phyloP scores from a whole-genome alignment of 805 yeast genomes.

The Yueomyces sinensis region DNA sequence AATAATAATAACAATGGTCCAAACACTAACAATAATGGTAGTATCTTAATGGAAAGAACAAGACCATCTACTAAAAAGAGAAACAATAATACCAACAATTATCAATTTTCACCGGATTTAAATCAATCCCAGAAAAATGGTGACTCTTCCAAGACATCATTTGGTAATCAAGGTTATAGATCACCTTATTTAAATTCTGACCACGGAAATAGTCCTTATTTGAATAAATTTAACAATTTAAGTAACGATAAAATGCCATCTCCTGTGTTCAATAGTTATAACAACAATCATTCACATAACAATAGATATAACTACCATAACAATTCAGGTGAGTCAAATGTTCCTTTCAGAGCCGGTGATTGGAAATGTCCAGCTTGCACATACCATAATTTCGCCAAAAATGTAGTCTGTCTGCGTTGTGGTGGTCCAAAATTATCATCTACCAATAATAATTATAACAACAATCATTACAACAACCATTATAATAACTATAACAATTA shows the following conservation, averaged over 20 bases:
- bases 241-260: conserved; percentile 1
- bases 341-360: conserved; percentile 95
- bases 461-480: not conserved
- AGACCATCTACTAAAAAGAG: conserved; percentile 2
- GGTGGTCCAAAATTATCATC: conserved; percentile 45
- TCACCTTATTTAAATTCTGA: not conserved
- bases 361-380: conserved; percentile 83
- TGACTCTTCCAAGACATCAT: not conserved
- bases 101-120: conserved; percentile 4
- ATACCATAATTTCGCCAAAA: conserved; percentile 89
- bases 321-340: conserved; percentile 30
- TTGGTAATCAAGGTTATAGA: conserved; percentile 1
- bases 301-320: conserved; percentile 1
- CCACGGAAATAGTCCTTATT: conserved; percentile 7
- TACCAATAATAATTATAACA: not conserved
- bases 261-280: conserved; percentile 5
- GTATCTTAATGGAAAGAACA: not conserved
- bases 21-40: not conserved
- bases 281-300: conserved; percentile 1
- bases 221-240: conserved; percentile 12
- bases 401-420: conserved; percentile 75
- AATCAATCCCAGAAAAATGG: conserved; percentile 6
- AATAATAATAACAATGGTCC: not conserved
- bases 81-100: conserved; percentile 2
- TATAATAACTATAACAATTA: not conserved